Evolutionary conservation across 257 asterid species (phyloP).

Genomic region (Knoxia roxburghii): DNA sequence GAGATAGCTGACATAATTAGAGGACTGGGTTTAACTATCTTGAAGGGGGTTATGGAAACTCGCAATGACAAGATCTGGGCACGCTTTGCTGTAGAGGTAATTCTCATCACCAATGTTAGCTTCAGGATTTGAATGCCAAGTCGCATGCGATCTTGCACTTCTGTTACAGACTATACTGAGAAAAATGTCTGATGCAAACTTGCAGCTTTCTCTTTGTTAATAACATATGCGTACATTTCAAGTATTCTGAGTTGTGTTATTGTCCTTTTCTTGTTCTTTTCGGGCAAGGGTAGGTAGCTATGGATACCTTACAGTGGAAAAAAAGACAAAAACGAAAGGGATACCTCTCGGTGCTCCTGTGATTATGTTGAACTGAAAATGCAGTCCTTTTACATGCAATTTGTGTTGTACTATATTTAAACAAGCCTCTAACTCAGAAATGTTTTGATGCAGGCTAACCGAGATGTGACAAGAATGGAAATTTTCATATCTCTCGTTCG

Average conservation of each 20-base stretch:
- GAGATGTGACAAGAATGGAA: conserved; percentile 91
- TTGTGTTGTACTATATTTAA: not conserved
- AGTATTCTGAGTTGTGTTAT: not conserved
- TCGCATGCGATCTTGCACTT: not conserved
- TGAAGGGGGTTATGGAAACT: conserved; percentile 89
- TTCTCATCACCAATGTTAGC: not conserved
- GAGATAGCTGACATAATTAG: conserved; percentile 91
- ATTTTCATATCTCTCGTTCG: conserved; percentile 74
- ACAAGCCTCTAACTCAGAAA: not conserved
- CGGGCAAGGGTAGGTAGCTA: no score
- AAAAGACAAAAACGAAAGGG: no score
- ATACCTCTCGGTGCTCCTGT: no score
- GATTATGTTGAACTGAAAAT: not conserved
- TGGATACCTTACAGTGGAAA: no score
- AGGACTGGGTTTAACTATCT: conserved; percentile 81
- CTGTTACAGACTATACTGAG: not conserved
- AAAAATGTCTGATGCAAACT: not conserved
- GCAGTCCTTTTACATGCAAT: not conserved
- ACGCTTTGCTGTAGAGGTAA: conserved; percentile 85
- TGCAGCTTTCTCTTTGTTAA: not conserved
- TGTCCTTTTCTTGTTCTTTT: not conserved
- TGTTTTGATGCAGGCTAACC: conserved; percentile 58
- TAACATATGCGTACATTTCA: not conserved
- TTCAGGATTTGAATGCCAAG: not conserved
- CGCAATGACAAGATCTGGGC: conserved; percentile 83